Evolutionary conservation across 257 asterid genomes (phyloP).

Genomic region (Hygrophila difformis): DNA sequence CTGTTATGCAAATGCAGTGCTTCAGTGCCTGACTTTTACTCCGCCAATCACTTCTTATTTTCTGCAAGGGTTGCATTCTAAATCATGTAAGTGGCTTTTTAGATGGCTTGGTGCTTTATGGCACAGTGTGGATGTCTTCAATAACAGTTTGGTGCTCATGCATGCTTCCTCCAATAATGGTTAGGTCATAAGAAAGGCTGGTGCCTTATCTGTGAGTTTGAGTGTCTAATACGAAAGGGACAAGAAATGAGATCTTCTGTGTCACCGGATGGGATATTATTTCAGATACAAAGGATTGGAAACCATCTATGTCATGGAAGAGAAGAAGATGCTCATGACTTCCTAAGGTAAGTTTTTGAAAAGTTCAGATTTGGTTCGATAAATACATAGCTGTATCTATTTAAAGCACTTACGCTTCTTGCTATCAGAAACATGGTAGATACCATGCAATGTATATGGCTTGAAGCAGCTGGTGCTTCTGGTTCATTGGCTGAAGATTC

Average conservation of each 20-base stretch:
- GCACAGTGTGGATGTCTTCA: conserved; percentile 6
- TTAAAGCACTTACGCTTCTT: conserved; percentile 15
- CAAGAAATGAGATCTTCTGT: conserved; percentile 28
- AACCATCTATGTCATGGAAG: conserved; percentile 24
- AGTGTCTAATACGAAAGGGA: conserved; percentile 37
- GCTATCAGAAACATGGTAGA: conserved; percentile 41
- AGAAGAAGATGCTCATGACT: conserved; percentile 73
- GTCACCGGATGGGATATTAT: conserved; percentile 45
- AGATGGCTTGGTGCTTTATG: neutral
- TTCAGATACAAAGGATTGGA: conserved; percentile 49
- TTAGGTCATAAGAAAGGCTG: conserved; percentile 42
- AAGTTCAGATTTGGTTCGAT: conserved; percentile 9
- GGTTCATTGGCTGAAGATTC: conserved; percentile 42
- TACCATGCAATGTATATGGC: conserved; percentile 45
- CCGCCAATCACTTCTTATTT: conserved; percentile 46
- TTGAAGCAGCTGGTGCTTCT: conserved; percentile 46
- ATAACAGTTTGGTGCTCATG: too few species aligned
- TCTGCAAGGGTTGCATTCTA: conserved; percentile 50
- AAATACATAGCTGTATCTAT: conserved; percentile 4
- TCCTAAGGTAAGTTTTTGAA: conserved; percentile 29
- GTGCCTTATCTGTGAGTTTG: conserved; percentile 54
- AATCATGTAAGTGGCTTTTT: conserved; percentile 40
- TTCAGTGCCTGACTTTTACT: conserved; percentile 53
- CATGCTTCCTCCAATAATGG: conserved; percentile 8
- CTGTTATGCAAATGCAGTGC: conserved; percentile 67